Base-by-base conservation (phyloP, 148 eudicot genomes). In the Euryodendron excelsum region DNA sequence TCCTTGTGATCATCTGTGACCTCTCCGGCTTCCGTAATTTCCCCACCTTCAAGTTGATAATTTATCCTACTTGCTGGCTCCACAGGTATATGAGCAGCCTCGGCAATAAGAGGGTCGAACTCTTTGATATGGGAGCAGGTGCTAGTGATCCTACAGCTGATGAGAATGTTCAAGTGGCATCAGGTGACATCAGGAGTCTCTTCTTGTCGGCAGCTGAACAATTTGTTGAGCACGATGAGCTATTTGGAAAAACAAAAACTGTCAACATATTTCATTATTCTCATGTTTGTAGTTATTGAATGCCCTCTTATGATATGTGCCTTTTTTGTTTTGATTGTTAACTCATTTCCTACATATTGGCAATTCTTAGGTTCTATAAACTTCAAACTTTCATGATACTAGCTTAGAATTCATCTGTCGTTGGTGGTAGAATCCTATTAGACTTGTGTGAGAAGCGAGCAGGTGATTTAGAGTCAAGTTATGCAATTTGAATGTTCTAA, bases 41-140 rank as follows among this genome's bases (percentile, higher is more conserved):
- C 5, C 60, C 50, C 77, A 62, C 37, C 73, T 73, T 47, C 61
- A 63, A 62, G 58, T 58, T 58, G 56, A 66, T 65, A 18, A 37
- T 53, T 33, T 68, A 33, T 28, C 52, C 55, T 23, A 39, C 45
- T 41, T 80, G 36, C 69, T 77, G 72, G 56, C 74, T 47, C 21
- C 84, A 66, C 86, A 96, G 99, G 83, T 92, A 93, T 85, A 85
- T 88, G 95, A 96, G 92, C 86, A 89, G 85, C 81, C 91, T 92
- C 82, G 97, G 93, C 34, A 92, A 92, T 83, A 96, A 96, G 85
- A 96, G 90, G 86, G 92, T 89, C 69, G 99, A 96, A 86, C 90
- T 96, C 69, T 96, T 93, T 80, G 99, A 96, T 79, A 86, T 84
- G 91, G 99, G 95, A 79, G 91, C 91, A 56, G 98, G 99, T 78